Conservation (phyloP, 805 yeast species). For the Maudiozyma bulderi region DNA sequence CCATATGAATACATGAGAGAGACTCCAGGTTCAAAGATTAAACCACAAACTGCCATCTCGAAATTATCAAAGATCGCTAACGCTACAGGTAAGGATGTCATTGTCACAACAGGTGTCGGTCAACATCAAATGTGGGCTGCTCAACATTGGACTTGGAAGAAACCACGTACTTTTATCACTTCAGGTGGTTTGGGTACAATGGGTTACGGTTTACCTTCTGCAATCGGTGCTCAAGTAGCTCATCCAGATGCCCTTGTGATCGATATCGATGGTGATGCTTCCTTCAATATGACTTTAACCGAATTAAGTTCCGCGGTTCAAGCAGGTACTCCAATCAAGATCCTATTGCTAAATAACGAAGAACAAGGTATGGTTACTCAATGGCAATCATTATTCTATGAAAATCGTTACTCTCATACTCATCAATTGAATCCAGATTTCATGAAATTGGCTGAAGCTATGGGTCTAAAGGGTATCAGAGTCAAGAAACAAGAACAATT, state of each 20-base stretch:
- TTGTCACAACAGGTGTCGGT: conserved; percentile 96
- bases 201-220: conserved; percentile 97
- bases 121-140: conserved; percentile 99
- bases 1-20: conserved; percentile 79
- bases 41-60: conserved; percentile 84
- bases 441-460: conserved; percentile 84
- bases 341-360: conserved; percentile 85
- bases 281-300: conserved; percentile 95
- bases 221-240: conserved; percentile 96
- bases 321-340: conserved; percentile 83
- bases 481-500: conserved; percentile 61
- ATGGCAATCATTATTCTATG: conserved; percentile 97
- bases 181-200: conserved; percentile 98
- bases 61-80: conserved; percentile 68
- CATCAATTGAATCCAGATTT: conserved; percentile 94
- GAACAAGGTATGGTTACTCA: conserved; percentile 99
- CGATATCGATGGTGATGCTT: conserved; percentile 97
- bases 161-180: conserved; percentile 90
- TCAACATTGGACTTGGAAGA: conserved; percentile 89
- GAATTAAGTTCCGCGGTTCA: conserved; percentile 93
- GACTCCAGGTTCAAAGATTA: conserved; percentile 69
- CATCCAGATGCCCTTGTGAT: conserved; percentile 90
- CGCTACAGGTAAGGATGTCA: conserved; percentile 52
- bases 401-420: conserved; percentile 95
- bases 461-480: conserved; percentile 82